Conservation (phyloP, 1,284 basidiomycete genomes). For the Puccinia coronata region DNA sequence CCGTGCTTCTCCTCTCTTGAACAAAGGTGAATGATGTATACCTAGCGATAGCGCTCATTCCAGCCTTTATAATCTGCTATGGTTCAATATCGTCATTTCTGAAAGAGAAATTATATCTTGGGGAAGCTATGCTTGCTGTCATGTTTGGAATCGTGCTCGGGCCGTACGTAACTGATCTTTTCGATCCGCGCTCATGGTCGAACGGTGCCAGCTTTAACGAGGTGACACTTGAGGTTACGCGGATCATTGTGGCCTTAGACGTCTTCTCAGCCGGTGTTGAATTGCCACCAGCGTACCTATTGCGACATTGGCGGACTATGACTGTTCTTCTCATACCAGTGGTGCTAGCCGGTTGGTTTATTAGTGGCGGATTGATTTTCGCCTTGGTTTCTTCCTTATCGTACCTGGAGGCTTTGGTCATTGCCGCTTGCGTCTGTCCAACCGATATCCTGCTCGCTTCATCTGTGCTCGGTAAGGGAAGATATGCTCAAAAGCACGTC, state of each 20-base stretch:
- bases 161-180: constrained; percentile 79
- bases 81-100: constrained; percentile 36
- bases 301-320: constrained; percentile 83
- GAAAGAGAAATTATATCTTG: constrained; percentile 70
- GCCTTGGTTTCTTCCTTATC: constrained; percentile 80
- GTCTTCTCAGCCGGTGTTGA: constrained; percentile 95
- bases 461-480: constrained; percentile 78
- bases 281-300: constrained; percentile 69
- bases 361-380: constrained; percentile 69
- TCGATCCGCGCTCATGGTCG: constrained; percentile 84
- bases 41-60: constrained; percentile 28
- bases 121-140: constrained; percentile 94
- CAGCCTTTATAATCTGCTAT: constrained; percentile 35
- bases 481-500: constrained; percentile 97
- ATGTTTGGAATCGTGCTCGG: constrained; percentile 89
- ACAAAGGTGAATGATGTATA: constrained; percentile 1
- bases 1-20: not conserved
- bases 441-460: constrained; percentile 87
- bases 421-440: constrained; percentile 91
- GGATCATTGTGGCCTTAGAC: constrained; percentile 93
- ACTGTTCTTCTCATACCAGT: constrained; percentile 72
- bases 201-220: constrained; percentile 59
- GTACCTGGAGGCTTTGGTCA: constrained; percentile 81
- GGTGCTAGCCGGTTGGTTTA: constrained; percentile 56
- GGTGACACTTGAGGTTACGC: constrained; percentile 72